A percentile compares a stretch with the other conserved stretches of the same genome.
phyloP scores from a whole-genome alignment of 108 stramenopile species.

The Fragilariopsis cylindrus region DNA sequence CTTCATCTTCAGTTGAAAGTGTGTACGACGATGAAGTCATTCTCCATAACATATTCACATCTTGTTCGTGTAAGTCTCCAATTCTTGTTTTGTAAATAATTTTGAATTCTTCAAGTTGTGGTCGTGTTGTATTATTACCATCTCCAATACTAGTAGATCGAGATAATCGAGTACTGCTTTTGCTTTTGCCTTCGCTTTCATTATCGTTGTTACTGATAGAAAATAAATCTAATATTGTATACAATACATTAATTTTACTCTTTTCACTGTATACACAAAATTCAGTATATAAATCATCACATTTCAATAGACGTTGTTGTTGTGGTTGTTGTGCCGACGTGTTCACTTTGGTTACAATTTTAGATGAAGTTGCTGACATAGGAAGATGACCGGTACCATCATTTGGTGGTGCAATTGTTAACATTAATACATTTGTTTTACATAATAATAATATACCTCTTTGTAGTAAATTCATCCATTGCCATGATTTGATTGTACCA shows the following conservation, averaged over 20 bases:
- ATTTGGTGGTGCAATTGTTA: background rate
- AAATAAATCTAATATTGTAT: conserved; percentile 20
- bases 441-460: conserved; percentile 23
- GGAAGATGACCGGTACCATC: background rate
- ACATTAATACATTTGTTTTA: conserved; percentile 17
- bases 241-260: conserved; percentile 17
- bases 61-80: conserved; percentile 10
- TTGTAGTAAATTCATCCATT: conserved; percentile 24
- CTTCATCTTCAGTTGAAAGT: conserved; percentile 14
- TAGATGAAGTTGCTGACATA: background rate
- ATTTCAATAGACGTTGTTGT: conserved; percentile 19
- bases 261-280: conserved; percentile 30
- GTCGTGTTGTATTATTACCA: background rate
- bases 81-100: conserved; percentile 16
- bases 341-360: conserved; percentile 1
- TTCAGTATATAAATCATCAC: conserved; percentile 29
- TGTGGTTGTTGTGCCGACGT: background rate
- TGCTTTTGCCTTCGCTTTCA: background rate
- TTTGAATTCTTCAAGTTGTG: conserved; percentile 14
- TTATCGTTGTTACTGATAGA: background rate
- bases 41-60: conserved; percentile 23
- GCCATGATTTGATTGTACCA: conserved; percentile 18
- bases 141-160: background rate
- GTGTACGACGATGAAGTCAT: conserved; percentile 29
- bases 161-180: background rate